Base-by-base conservation (phyloP, 345 rosid species). In the Noccaea caerulescens region DNA sequence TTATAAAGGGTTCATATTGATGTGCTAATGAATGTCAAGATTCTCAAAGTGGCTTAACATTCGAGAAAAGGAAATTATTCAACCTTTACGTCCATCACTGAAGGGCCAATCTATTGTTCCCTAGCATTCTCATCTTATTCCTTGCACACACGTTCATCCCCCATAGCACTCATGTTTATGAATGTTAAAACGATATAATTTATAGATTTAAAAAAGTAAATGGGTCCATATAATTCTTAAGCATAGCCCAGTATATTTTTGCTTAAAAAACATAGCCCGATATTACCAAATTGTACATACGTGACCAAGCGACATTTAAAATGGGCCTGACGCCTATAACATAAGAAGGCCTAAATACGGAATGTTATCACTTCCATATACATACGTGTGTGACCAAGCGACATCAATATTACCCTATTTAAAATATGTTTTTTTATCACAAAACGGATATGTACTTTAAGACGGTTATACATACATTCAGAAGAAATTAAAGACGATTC, bases 271-370 rank as follows among this genome's bases (percentile, higher is more conserved):
- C 4, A 36, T 43, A 37, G 58, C 71, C 70, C 58, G 23, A 44
- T 54, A 39, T 25, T 10, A 13, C 16, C 10, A 6, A 37, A 52
- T n/a, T 5, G 49, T 39, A 38, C 50, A 49, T 59, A 36, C n/a
- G 46, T 59, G 65, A n/a, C 60, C 20, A 10, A 14, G 25, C 9
- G 12, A 66, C 20, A 49, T 49, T 41, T 8, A 12, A 3, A 33
- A 42, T 14, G 63, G 78, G 68, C 78, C 68, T 59, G 27, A 34
- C 4, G n/a, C 33, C 4, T 5, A 16, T 1, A 9, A 25, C 14
- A 18, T 12, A 57, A 46, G 45, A 45, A 44, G 56, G n/a, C 50
- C 68, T 57, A 50, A 18, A 30, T 62, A 41, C 20, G 12, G 23
- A 13, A 23, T 41, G 10, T 10, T 16, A 18, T 6, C 14, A 2